Percentiles rank a stretch among this genome's conserved stretches.
Conservation (phyloP, 768 basidiomycete species). For the Auriculariales sp. region DNA sequence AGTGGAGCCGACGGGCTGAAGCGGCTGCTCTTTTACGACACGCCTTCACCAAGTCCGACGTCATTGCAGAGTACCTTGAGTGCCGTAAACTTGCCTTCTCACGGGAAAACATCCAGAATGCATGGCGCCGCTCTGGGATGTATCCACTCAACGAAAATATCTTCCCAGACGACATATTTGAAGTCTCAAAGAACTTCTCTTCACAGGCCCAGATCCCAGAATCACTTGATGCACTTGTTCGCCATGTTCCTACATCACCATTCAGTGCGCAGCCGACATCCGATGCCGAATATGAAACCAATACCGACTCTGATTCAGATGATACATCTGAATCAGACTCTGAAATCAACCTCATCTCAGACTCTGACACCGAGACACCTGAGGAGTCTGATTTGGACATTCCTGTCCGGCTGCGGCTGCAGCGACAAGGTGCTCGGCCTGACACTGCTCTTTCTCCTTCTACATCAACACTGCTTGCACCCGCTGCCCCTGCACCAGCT, state of each 20-base stretch:
- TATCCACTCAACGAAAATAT: not conserved
- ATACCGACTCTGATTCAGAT: not conserved
- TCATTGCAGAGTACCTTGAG: constrained; percentile 1
- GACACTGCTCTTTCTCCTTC: not conserved
- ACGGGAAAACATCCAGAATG: not conserved
- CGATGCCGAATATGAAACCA: not conserved
- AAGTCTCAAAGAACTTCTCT: not conserved
- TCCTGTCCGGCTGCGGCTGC: not conserved
- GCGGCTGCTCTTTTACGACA: constrained; percentile 5
- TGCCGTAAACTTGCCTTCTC: not conserved
- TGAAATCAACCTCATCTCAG: not conserved
- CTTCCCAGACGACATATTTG: not conserved
- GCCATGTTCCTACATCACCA: not conserved
- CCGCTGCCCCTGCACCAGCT: too few relatives aligned
- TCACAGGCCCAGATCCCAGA: not conserved
- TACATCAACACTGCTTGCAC: too few relatives aligned
- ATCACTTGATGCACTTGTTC: not conserved
- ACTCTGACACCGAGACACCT: not conserved
- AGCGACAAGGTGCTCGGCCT: not conserved
- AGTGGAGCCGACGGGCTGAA: constrained; percentile 17
- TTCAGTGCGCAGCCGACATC: not conserved
- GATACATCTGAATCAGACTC: not conserved
- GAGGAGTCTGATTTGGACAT: not conserved
- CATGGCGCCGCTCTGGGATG: not conserved
- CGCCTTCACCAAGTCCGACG: not conserved